Evolutionary conservation across 148 eudicot species (phyloP).

Genomic region (Fallopia convolvulus): DNA sequence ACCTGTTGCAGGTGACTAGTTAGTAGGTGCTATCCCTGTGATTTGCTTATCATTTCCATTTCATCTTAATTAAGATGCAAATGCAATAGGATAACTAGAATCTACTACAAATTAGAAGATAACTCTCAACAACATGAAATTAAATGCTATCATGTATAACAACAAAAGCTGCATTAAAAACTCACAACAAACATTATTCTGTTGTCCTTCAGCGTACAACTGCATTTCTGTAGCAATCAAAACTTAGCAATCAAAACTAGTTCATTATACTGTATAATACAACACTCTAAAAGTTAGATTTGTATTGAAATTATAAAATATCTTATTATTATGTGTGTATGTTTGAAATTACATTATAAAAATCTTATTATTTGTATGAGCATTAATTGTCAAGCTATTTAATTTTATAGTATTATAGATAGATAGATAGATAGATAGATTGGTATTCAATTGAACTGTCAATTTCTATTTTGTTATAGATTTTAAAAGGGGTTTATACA

Average conservation of each 20-base stretch:
- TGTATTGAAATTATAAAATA: no score
- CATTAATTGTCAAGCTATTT: no score
- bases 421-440: no score
- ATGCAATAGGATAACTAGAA: not conserved
- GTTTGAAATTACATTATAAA: no score
- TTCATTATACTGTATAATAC: not conserved
- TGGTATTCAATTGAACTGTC: no score
- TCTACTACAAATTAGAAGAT: not conserved
- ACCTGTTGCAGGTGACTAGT: no score
- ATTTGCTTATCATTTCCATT: not conserved
- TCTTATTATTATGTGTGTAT: no score
- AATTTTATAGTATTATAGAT: no score
- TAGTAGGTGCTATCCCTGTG: no score
- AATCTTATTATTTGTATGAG: no score
- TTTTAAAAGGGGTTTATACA: no score
- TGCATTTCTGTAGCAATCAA: conserved; percentile 58
- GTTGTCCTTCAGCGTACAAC: conserved; percentile 56
- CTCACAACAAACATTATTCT: conserved; percentile 86
- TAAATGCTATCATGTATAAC: not conserved
- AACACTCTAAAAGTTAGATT: not conserved
- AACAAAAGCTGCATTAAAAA: conserved; percentile 5
- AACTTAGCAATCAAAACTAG: conserved; percentile 2
- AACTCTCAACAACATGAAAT: not conserved
- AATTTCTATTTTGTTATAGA: no score
- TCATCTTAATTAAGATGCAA: conserved; percentile 1